Conservation (phyloP, 169 alveolate species). For the Amoebophrya sp. region DNA sequence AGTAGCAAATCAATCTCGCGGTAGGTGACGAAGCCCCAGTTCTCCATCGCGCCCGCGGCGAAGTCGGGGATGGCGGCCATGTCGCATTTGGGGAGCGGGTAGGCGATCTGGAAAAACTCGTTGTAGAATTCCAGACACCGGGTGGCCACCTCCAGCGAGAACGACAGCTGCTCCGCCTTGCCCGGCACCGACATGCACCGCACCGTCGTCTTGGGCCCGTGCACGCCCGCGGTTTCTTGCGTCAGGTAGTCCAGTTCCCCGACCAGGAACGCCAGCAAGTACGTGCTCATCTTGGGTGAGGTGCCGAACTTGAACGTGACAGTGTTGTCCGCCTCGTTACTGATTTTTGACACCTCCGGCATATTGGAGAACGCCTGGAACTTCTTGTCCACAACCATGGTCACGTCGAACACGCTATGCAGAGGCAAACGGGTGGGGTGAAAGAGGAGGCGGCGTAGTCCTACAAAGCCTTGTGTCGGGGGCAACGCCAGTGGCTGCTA, state of each 20-base stretch:
- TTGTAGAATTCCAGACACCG: slow-evolving; percentile 52
- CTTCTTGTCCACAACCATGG: slow-evolving; percentile 19
- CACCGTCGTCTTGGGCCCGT: slow-evolving; percentile 6
- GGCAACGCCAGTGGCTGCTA: no score
- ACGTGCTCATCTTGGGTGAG: slow-evolving; percentile 39
- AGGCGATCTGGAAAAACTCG: slow-evolving; percentile 60
- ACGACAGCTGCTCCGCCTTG: slow-evolving; percentile 32
- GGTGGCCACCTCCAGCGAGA: slow-evolving; percentile 43
- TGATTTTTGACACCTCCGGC: background rate
- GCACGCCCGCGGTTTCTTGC: slow-evolving; percentile 31
- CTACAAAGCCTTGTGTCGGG: no score
- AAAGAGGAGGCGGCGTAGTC: no score
- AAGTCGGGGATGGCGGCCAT: slow-evolving; percentile 63
- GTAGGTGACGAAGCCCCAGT: slow-evolving; percentile 71
- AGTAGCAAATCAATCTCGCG: slow-evolving; percentile 50
- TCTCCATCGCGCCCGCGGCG: slow-evolving; percentile 78
- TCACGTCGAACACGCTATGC: slow-evolving; percentile 8
- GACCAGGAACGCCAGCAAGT: slow-evolving; percentile 41
- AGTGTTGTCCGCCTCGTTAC: background rate
- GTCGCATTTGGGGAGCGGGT: slow-evolving; percentile 69
- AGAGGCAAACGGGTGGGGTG: no score
- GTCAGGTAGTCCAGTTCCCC: slow-evolving; percentile 47
- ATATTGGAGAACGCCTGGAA: background rate
- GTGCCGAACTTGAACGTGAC: background rate
- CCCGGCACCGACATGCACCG: slow-evolving; percentile 14